phyloP scores from a whole-genome alignment of 73 alveolate genomes.

The Effrenium voratum region DNA sequence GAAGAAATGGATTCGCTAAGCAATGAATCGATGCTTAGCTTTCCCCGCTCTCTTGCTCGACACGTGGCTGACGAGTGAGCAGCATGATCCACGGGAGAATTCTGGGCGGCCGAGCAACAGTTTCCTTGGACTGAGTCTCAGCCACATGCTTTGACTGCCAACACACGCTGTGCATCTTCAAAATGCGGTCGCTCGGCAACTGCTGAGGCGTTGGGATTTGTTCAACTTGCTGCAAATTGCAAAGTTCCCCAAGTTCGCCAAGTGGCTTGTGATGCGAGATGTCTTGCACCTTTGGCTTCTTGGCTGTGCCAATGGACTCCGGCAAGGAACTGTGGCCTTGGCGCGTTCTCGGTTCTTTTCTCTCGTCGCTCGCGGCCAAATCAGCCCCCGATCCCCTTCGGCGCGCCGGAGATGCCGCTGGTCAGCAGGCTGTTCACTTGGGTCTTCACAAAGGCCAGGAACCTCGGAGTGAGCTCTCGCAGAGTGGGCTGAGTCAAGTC shows the following conservation, averaged over 20 bases:
- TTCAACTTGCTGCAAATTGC: neutral
- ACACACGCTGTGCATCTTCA: no score
- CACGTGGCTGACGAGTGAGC: no score
- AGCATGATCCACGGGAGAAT: no score
- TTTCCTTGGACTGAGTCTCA: no score
- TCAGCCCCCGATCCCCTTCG: neutral
- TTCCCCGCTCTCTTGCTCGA: no score
- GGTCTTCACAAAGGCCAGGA: constrained; percentile 81
- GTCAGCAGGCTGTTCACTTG: constrained; percentile 87
- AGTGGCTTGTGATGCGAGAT: constrained; percentile 29
- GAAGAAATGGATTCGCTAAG: no score
- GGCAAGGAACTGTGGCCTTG: constrained; percentile 82
- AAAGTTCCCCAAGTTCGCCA: neutral
- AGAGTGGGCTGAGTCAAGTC: neutral
- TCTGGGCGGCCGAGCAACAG: no score
- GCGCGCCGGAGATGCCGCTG: constrained; percentile 76
- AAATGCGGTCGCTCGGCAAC: no score
- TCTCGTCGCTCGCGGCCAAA: neutral
- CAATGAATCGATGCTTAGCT: no score
- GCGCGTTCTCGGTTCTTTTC: neutral
- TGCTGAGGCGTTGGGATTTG: neutral
- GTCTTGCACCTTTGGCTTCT: constrained; percentile 68
- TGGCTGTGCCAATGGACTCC: constrained; percentile 81
- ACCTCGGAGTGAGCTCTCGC: constrained; percentile 1
- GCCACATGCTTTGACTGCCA: no score